Percentiles rank a stretch among this genome's conserved stretches.
Conservation (phyloP, 345 rosid genomes). For the Eutrema yunnanense region DNA sequence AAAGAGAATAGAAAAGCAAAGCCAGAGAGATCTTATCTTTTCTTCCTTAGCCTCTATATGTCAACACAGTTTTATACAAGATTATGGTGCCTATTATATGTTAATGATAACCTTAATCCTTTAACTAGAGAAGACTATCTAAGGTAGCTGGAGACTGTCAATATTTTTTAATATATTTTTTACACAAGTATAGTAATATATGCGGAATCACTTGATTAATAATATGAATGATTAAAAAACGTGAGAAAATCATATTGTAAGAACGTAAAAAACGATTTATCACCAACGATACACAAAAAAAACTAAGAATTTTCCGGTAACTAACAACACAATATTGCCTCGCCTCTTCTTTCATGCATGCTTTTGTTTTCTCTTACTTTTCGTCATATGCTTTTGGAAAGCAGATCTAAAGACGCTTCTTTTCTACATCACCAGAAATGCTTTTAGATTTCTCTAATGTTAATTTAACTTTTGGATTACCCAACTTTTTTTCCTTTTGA, state of each 20-base stretch:
- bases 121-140: neutral
- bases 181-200: neutral
- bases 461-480: constrained; percentile 9
- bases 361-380: constrained; percentile 23
- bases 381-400: constrained; percentile 27
- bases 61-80: neutral
- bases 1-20: constrained; percentile 16
- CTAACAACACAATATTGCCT: constrained; percentile 7
- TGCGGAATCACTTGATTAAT: neutral
- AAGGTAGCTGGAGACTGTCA: neutral
- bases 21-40: constrained; percentile 6
- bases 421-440: constrained; percentile 19
- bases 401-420: constrained; percentile 28
- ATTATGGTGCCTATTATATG: constrained; percentile 4
- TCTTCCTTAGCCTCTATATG: neutral
- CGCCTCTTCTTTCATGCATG: neutral
- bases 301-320: neutral
- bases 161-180: neutral
- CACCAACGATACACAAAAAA: neutral
- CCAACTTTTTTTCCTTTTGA: constrained; percentile 28
- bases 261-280: neutral
- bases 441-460: constrained; percentile 14
- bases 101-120: constrained; percentile 5
- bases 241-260: neutral
- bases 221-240: neutral